phyloP scores from a whole-genome alignment of 164 flowering plant species.

The Kalanchoe fedtschenkoi region DNA sequence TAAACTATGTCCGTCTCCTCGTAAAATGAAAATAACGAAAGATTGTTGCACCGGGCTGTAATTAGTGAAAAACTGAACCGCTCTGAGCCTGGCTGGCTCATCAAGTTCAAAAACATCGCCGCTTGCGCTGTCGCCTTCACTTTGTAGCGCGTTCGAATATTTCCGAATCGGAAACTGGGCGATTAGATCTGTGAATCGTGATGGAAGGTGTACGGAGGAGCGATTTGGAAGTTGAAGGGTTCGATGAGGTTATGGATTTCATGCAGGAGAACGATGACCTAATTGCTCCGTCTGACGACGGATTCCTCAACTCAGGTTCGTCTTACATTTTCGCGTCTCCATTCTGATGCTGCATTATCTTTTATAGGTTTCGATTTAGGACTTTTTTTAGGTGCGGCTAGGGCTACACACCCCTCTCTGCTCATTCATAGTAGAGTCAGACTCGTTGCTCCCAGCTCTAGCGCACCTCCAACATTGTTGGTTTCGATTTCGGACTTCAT shows the following conservation, averaged over 20 bases:
- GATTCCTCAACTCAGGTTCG: constrained; percentile 2
- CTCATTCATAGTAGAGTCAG: too few species aligned
- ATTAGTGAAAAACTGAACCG: background rate
- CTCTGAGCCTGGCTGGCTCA: background rate
- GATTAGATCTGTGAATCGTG: background rate
- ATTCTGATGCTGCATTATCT: too few species aligned
- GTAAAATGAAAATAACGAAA: background rate
- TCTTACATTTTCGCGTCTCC: too few species aligned
- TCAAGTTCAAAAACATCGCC: constrained; percentile 2
- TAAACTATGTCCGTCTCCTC: too few species aligned
- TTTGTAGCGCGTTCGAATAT: background rate
- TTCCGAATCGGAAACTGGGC: background rate
- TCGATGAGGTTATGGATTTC: constrained; percentile 34
- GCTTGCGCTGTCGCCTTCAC: background rate
- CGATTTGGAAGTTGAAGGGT: constrained; percentile 13
- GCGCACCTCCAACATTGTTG: too few species aligned
- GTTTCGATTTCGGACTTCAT: too few species aligned
- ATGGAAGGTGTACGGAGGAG: constrained; percentile 15
- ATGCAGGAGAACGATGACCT: constrained; percentile 42
- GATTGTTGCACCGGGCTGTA: background rate
- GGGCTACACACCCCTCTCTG: too few species aligned
- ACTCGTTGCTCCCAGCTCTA: too few species aligned
- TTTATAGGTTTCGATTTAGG: too few species aligned
- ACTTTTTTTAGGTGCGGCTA: too few species aligned
- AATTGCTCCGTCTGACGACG: constrained; percentile 15